Evolutionary conservation across 2,329 filamentous ascomycete species (phyloP).

Genomic region (Magnaporthiopsis rhizophila): DNA sequence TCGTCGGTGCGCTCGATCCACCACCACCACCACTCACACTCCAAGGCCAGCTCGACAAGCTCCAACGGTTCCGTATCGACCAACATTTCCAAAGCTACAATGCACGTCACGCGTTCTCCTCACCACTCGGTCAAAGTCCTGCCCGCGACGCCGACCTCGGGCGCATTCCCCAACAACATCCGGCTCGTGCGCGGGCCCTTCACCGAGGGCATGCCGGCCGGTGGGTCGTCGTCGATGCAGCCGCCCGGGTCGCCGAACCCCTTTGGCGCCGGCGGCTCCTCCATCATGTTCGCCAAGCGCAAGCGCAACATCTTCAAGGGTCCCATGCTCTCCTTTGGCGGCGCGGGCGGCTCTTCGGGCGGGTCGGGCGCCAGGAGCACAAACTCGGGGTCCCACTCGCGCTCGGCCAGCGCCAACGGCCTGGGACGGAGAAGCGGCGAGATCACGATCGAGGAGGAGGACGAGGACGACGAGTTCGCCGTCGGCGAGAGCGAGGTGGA

Average conservation of each 20-base stretch:
- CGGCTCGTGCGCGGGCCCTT: constrained; percentile 63
- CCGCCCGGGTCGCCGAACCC: constrained; percentile 49
- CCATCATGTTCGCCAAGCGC: constrained; percentile 68
- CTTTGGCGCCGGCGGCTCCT: constrained; percentile 31
- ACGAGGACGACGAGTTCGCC: constrained; percentile 33
- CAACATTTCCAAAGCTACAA: constrained; percentile 57
- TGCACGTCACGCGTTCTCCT: constrained; percentile 61
- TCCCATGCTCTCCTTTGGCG: constrained; percentile 53
- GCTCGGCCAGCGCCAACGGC: constrained; percentile 52
- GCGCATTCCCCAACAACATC: constrained; percentile 73
- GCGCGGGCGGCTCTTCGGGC: constrained; percentile 23
- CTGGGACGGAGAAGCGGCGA: constrained; percentile 64
- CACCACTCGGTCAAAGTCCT: constrained; percentile 93
- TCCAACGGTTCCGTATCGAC: constrained; percentile 68
- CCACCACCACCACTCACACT: constrained; percentile 78
- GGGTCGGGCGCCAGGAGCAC: constrained; percentile 29
- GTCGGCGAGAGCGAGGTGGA: constrained; percentile 38
- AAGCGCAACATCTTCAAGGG: constrained; percentile 80
- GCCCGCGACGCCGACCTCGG: constrained; percentile 68
- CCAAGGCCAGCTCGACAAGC: constrained; percentile 89
- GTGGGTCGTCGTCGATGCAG: constrained; percentile 24
- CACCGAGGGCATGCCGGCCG: constrained; percentile 49
- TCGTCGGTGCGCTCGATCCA: constrained; percentile 90
- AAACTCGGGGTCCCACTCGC: constrained; percentile 34
- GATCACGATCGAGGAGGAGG: constrained; percentile 63